These are phyloP conservation scores for Aspergillus aculeatinus DNA, from an alignment of 2,329 filamentous ascomycete species.

Conservation along the genomic window DNA sequence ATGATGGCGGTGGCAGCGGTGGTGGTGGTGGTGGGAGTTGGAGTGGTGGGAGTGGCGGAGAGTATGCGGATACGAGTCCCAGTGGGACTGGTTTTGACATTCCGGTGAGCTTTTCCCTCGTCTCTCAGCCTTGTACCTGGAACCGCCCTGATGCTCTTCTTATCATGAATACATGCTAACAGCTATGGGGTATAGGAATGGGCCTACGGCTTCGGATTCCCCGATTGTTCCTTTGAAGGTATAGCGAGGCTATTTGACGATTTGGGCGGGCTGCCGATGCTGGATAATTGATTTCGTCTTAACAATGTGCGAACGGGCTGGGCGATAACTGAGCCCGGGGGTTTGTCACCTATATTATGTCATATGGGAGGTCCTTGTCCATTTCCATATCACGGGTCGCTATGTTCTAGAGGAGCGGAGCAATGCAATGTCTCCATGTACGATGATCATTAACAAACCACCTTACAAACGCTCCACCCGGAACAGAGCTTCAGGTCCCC, in stretches of 20 bases:
- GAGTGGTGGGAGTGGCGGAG: background rate
- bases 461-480: too few relatives aligned
- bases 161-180: background rate
- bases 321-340: background rate
- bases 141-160: background rate
- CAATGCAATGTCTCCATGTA: too few relatives aligned
- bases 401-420: too few relatives aligned
- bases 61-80: constrained; percentile 12
- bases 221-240: constrained; percentile 39
- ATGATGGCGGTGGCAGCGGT: background rate
- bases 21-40: background rate
- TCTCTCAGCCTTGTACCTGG: background rate
- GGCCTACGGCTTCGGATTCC: constrained; percentile 38
- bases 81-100: constrained; percentile 26
- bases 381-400: too few relatives aligned
- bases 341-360: background rate
- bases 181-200: constrained; percentile 24
- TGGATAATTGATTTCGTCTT: constrained; percentile 23
- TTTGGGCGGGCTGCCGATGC: constrained; percentile 30
- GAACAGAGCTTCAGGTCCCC: too few relatives aligned
- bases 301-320: too few relatives aligned
- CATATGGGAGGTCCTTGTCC: too few relatives aligned
- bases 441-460: too few relatives aligned
- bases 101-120: constrained; percentile 22
- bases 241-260: constrained; percentile 38